Conservation (phyloP, 108 stramenopile species). For the Epipyxis sp. region DNA sequence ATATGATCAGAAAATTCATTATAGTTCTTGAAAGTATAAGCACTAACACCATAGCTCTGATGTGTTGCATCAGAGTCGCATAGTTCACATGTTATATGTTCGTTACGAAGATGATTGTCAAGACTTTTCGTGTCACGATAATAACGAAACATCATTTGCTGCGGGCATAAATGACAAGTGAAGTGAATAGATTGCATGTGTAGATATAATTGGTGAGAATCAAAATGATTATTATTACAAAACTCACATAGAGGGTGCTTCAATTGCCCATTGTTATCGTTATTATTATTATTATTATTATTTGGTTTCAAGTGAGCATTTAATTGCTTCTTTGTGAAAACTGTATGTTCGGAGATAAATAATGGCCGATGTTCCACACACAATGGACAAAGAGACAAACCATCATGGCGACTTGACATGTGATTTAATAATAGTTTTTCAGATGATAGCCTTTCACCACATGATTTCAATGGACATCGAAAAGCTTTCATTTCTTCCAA, state of each 20-base stretch:
- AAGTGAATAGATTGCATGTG: conserved; percentile 1
- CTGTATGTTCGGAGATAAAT: conserved; percentile 3
- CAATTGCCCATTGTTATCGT: not conserved
- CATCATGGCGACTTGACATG: not conserved
- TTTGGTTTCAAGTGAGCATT: not conserved
- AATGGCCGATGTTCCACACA: conserved; percentile 14
- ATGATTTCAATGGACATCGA: not conserved
- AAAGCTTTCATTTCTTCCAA: not conserved
- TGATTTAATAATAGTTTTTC: not conserved
- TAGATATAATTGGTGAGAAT: not conserved
- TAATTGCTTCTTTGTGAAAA: not conserved
- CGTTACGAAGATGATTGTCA: not conserved
- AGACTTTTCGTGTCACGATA: not conserved
- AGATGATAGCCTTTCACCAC: not conserved
- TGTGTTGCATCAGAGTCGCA: not conserved
- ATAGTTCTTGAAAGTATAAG: not conserved
- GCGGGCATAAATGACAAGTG: not conserved
- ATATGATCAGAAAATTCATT: not conserved
- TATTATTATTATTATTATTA: not conserved
- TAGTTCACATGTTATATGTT: not conserved
- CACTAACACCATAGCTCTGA: too few relatives aligned
- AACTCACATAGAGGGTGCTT: not conserved
- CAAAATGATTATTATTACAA: not conserved
- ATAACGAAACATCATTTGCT: conserved; percentile 20
- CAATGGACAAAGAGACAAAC: not conserved